A percentile compares a stretch with the other conserved stretches of the same genome.
These are phyloP conservation scores for Datura wrightii DNA, from an alignment of 257 asterid species.

Conservation along the genomic window DNA sequence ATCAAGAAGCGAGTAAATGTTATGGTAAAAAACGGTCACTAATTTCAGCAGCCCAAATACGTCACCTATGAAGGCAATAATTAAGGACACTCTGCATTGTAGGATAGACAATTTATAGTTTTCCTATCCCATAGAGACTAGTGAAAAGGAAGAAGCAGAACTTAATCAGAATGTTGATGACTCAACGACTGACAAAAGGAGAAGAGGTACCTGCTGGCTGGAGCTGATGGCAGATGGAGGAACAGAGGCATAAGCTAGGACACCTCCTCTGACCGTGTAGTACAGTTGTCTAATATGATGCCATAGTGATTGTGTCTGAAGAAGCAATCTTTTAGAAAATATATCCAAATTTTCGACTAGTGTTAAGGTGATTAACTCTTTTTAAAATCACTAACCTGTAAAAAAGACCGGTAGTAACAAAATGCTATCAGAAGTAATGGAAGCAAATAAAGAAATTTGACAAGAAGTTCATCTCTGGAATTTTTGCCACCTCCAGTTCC, in stretches of 20 bases:
- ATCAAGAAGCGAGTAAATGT: background rate
- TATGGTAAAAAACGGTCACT: background rate
- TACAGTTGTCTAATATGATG: constrained; percentile 78
- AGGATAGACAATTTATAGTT: background rate
- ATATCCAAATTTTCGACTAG: constrained; percentile 22
- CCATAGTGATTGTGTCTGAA: constrained; percentile 69
- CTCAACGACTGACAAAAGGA: background rate
- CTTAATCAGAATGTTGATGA: constrained; percentile 1
- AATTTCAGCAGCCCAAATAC: background rate
- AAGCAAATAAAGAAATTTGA: constrained; percentile 72
- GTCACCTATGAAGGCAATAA: background rate
- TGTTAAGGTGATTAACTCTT: constrained; percentile 29
- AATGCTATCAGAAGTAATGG: constrained; percentile 65
- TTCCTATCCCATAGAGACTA: background rate
- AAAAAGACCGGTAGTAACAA: constrained; percentile 72
- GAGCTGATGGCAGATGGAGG: constrained; percentile 69
- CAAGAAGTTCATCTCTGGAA: constrained; percentile 69
- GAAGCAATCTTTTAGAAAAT: constrained; percentile 30
- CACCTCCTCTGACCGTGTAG: constrained; percentile 82
- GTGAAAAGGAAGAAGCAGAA: background rate
- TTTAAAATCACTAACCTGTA: constrained; percentile 59
- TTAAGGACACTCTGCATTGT: background rate
- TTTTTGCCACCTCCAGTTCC: constrained; percentile 91
- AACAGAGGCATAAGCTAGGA: constrained; percentile 69
- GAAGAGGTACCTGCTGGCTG: constrained; percentile 67